These are phyloP conservation scores for Blepharisma japonicum DNA, from an alignment of 73 alveolate species.

Conservation along the genomic window DNA sequence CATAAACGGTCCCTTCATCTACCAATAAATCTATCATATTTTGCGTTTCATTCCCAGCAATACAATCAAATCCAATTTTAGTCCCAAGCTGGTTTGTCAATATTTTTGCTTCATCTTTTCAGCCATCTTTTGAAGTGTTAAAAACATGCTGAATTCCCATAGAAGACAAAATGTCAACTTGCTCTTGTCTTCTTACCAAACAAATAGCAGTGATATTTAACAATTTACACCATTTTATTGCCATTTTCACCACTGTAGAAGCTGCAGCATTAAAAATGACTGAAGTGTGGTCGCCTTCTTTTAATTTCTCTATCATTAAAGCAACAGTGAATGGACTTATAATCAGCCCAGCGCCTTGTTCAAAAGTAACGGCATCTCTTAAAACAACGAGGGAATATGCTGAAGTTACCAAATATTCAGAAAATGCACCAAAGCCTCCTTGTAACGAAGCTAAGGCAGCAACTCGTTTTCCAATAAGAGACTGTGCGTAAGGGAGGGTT, in stretches of 20 bases:
- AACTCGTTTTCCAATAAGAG: conserved; percentile 63
- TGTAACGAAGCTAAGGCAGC: conserved; percentile 38
- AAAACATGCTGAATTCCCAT: conserved; percentile 52
- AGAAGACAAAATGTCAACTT: conserved; percentile 45
- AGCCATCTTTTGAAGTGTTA: conserved; percentile 38
- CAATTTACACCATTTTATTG: conserved; percentile 47
- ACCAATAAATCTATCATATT: conserved; percentile 34
- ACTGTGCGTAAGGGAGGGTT: conserved; percentile 62
- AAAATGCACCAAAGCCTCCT: conserved; percentile 48
- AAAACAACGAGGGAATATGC: conserved; percentile 58
- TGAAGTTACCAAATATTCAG: conserved; percentile 57
- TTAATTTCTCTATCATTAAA: conserved; percentile 46
- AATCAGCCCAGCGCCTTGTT: conserved; percentile 55
- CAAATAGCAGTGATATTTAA: conserved; percentile 49
- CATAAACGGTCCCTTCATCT: conserved; percentile 19
- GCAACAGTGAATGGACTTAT: conserved; percentile 73
- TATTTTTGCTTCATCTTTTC: conserved; percentile 28
- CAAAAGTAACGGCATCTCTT: conserved; percentile 40
- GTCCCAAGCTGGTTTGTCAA: conserved; percentile 38
- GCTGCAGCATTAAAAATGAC: conserved; percentile 64
- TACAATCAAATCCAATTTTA: conserved; percentile 49
- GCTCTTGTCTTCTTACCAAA: conserved; percentile 66
- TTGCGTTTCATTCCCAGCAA: conserved; percentile 51
- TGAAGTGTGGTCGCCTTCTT: conserved; percentile 40
- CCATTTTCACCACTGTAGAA: conserved; percentile 64